phyloP scores from a whole-genome alignment of 2,329 filamentous ascomycete genomes.

The Hortaea sp. region DNA sequence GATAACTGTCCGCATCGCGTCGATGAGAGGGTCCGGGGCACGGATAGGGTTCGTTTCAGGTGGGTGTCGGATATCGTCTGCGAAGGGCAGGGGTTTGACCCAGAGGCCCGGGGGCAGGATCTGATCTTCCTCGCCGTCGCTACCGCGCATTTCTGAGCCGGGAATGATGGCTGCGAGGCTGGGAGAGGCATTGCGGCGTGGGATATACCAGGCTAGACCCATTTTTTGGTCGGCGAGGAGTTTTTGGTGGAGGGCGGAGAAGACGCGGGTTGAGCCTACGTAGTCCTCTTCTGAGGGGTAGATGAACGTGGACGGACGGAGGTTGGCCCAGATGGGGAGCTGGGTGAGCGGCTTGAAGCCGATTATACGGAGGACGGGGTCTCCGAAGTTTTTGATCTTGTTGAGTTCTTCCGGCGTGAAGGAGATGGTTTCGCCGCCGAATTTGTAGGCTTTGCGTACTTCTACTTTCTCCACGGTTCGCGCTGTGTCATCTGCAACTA shows the following conservation, averaged over 20 bases:
- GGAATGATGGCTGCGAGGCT: conserved; percentile 73
- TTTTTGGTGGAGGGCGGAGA: conserved; percentile 83
- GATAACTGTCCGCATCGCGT: conserved; percentile 71
- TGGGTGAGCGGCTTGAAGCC: conserved; percentile 78
- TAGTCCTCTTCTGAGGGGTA: conserved; percentile 88
- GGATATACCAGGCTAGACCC: conserved; percentile 80
- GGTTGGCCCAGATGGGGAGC: conserved; percentile 73
- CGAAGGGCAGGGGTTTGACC: conserved; percentile 79
- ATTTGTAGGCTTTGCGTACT: conserved; percentile 87
- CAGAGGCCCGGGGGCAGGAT: conserved; percentile 75
- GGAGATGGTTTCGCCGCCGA: conserved; percentile 79
- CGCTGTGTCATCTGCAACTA: conserved; percentile 67
- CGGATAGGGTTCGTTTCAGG: conserved; percentile 50
- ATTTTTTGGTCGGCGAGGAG: conserved; percentile 70
- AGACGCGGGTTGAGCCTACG: conserved; percentile 84
- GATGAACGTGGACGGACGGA: conserved; percentile 81
- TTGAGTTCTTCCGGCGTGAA: conserved; percentile 81
- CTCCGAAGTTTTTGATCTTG: conserved; percentile 66
- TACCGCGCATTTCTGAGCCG: conserved; percentile 55
- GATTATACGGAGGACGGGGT: conserved; percentile 75
- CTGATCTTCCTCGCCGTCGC: conserved; percentile 49
- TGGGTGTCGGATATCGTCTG: conserved; percentile 72
- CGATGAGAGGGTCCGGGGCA: conserved; percentile 61
- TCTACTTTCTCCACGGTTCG: conserved; percentile 69
- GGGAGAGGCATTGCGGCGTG: conserved; percentile 70